Evolutionary conservation across 345 rosid genomes (phyloP).

Genomic region (Schrenkiella parvula): DNA sequence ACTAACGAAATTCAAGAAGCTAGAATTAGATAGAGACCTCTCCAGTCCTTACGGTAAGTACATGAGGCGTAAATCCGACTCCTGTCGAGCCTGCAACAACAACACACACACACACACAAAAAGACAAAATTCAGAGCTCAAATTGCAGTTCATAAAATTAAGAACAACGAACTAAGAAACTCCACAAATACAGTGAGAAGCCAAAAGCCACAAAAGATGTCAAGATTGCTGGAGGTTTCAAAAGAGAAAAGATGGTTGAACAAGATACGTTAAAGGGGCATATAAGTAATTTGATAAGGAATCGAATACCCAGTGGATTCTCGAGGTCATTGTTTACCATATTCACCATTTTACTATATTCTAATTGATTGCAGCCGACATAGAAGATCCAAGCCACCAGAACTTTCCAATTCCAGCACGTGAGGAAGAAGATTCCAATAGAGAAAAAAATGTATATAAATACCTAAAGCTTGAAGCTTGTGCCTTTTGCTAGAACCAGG

Average conservation of each 20-base stretch:
- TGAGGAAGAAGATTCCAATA: slow-evolving; percentile 20
- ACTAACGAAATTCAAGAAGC: neutral
- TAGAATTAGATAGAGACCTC: slow-evolving; percentile 43
- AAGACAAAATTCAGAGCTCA: neutral
- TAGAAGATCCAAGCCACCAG: slow-evolving; percentile 1
- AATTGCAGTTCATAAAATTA: neutral
- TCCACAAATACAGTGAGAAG: neutral
- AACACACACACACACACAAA: neutral
- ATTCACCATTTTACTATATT: slow-evolving; percentile 20
- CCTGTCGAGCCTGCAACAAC: slow-evolving; percentile 47
- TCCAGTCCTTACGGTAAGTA: slow-evolving; percentile 62
- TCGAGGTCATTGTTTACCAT: slow-evolving; percentile 8
- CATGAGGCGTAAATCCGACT: slow-evolving; percentile 70
- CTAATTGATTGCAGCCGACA: slow-evolving; percentile 25
- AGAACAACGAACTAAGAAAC: neutral
- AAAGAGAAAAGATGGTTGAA: neutral
- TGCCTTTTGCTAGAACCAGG: slow-evolving; percentile 57
- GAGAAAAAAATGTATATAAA: neutral
- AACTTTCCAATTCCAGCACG: slow-evolving; percentile 18
- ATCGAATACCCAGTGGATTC: neutral
- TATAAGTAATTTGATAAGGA: neutral
- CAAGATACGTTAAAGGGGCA: slow-evolving; percentile 15
- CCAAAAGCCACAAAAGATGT: neutral
- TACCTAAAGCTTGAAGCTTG: slow-evolving; percentile 60
- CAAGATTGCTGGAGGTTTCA: neutral